Evolutionary conservation across 2,329 filamentous ascomycete genomes (phyloP).

Genomic region (Fusarium sp.): DNA sequence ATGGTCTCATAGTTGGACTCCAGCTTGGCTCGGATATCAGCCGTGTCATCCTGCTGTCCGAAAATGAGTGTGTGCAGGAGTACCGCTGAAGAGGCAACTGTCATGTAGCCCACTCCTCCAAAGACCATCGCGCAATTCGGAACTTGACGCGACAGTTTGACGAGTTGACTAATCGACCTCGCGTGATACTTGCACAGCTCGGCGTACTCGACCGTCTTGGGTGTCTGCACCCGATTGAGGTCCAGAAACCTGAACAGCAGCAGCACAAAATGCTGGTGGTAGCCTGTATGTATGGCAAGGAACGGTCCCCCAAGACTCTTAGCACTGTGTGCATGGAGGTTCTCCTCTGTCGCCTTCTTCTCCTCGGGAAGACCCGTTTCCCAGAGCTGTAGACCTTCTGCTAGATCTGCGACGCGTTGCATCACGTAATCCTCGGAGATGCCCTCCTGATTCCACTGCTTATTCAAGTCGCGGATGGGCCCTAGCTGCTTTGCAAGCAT

Average conservation of each 20-base stretch:
- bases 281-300: constrained; percentile 10
- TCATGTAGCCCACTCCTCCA: constrained; percentile 10
- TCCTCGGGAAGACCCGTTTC: not conserved
- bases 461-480: not conserved
- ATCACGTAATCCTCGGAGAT: not conserved
- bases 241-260: not conserved
- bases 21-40: not conserved
- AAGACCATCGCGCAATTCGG: constrained; percentile 1
- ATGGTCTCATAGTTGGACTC: constrained; percentile 7
- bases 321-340: not conserved
- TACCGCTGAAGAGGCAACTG: not conserved
- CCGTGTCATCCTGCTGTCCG: not conserved
- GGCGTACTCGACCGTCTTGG: not conserved
- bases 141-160: not conserved
- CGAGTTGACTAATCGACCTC: not conserved
- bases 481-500: constrained; percentile 4
- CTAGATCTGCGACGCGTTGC: constrained; percentile 2
- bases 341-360: constrained; percentile 3
- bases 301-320: constrained; percentile 5
- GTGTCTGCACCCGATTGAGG: not conserved
- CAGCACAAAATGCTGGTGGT: constrained; percentile 1
- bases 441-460: constrained; percentile 2
- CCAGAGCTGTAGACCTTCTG: not conserved
- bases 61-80: constrained; percentile 2
- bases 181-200: constrained; percentile 5